Percentiles rank a stretch among this genome's conserved stretches.
Conservation (phyloP, 1,139 yeast genomes). For the Taphrina deformans region DNA sequence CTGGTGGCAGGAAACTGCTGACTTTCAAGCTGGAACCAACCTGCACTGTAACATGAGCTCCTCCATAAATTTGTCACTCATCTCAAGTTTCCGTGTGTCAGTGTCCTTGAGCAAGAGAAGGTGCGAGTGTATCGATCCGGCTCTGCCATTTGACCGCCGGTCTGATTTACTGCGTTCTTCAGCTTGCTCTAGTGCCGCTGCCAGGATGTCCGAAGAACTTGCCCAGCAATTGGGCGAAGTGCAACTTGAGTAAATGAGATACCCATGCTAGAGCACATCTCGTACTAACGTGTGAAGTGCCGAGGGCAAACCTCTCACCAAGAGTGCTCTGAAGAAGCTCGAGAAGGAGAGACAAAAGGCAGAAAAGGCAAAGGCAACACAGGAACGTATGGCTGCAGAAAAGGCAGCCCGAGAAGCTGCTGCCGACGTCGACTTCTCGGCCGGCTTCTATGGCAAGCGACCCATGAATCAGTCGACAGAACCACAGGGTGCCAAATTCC, state of each 20-base stretch:
- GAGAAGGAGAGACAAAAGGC: slow-evolving; percentile 93
- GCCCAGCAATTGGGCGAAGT: not conserved
- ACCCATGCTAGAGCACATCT: too few species aligned
- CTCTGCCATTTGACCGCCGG: too few species aligned
- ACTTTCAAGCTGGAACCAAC: too few species aligned
- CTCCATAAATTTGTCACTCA: not conserved
- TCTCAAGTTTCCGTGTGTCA: not conserved
- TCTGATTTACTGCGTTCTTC: too few species aligned
- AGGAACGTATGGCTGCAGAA: slow-evolving; percentile 82
- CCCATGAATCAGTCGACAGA: slow-evolving; percentile 79
- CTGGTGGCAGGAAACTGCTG: too few species aligned
- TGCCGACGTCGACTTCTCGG: slow-evolving; percentile 71
- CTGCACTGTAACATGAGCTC: not conserved
- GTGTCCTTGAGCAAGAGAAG: too few species aligned
- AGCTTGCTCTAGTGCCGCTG: too few species aligned
- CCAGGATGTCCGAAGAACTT: not conserved
- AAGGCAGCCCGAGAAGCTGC: slow-evolving; percentile 78
- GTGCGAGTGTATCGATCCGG: too few species aligned
- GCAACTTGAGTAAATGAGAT: slow-evolving; percentile 5
- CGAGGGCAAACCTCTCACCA: slow-evolving; percentile 93
- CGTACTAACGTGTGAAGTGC: slow-evolving; percentile 49
- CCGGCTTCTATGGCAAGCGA: slow-evolving; percentile 81
- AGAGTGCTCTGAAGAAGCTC: slow-evolving; percentile 90
- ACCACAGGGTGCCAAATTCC: slow-evolving; percentile 64
- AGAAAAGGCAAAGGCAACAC: slow-evolving; percentile 88